These are phyloP conservation scores for Aethionema arabicum DNA, from an alignment of 345 rosid genomes.

Conservation along the genomic window DNA sequence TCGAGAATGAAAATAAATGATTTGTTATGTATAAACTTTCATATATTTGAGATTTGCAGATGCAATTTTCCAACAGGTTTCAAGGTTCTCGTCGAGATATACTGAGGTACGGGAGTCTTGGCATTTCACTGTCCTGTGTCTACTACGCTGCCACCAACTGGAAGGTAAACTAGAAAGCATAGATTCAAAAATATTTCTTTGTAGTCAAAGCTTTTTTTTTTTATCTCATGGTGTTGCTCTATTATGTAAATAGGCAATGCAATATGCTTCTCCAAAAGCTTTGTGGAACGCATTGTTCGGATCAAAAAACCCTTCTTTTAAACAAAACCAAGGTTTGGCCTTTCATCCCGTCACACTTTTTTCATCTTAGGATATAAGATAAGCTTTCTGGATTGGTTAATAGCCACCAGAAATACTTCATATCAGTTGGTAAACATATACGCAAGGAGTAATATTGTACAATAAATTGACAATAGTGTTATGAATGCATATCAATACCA, in stretches of 20 bases:
- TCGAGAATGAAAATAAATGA: constrained; percentile 13
- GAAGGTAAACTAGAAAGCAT: constrained; percentile 56
- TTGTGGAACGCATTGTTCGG: constrained; percentile 80
- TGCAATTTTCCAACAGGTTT: constrained; percentile 85
- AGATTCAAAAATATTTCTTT: neutral
- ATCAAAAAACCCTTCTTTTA: constrained; percentile 50
- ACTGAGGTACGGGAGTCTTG: constrained; percentile 85
- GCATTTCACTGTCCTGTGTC: constrained; percentile 70
- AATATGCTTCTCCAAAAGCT: constrained; percentile 87
- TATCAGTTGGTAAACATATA: neutral
- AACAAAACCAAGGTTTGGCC: constrained; percentile 45
- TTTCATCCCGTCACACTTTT: too few species aligned
- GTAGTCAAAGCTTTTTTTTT: constrained; percentile 3
- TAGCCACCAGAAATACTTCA: neutral
- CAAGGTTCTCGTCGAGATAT: constrained; percentile 87
- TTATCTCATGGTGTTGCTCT: constrained; percentile 1
- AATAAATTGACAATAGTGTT: neutral
- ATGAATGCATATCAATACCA: neutral
- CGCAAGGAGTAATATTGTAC: neutral
- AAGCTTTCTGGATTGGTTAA: neutral
- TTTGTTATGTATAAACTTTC: constrained; percentile 24
- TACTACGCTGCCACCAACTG: constrained; percentile 56
- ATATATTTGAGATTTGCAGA: constrained; percentile 60
- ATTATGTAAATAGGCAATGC: constrained; percentile 67
- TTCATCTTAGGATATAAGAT: constrained; percentile 1